phyloP scores from a whole-genome alignment of 805 yeast genomes.

The Saccharomycopsis olivae region DNA sequence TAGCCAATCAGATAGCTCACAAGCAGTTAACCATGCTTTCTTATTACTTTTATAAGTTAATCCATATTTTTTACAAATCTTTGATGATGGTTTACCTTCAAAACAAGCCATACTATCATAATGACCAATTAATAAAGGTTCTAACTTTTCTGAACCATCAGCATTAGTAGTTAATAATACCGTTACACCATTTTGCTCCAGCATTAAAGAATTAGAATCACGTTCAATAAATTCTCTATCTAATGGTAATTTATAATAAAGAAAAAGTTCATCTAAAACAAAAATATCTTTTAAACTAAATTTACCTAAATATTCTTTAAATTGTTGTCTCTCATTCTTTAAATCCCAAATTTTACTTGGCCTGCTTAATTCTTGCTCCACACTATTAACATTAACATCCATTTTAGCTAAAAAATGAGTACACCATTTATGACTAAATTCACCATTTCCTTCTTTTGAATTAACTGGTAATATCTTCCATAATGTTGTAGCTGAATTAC shows the following conservation, averaged over 20 bases:
- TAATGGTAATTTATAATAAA: constrained; percentile 49
- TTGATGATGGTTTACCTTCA: constrained; percentile 29
- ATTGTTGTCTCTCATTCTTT: constrained; percentile 38
- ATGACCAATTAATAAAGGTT: constrained; percentile 51
- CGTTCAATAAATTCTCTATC: constrained; percentile 43
- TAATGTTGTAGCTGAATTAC: constrained; percentile 50
- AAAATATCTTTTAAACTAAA: constrained; percentile 43
- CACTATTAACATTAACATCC: constrained; percentile 39
- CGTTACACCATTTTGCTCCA: constrained; percentile 34
- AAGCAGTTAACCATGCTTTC: constrained; percentile 54
- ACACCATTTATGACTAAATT: constrained; percentile 58
- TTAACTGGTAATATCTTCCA: constrained; percentile 50
- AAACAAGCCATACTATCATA: constrained; percentile 38
- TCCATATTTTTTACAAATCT: constrained; percentile 40
- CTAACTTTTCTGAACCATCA: constrained; percentile 52
- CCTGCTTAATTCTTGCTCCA: constrained; percentile 33
- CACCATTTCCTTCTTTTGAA: constrained; percentile 51
- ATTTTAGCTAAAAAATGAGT: constrained; percentile 36
- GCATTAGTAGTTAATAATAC: constrained; percentile 53
- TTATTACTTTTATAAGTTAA: constrained; percentile 48
- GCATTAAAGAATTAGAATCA: constrained; percentile 12
- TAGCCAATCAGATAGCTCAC: constrained; percentile 52
- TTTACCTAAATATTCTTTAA: constrained; percentile 36
- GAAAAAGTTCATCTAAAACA: constrained; percentile 49
- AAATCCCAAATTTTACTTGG: constrained; percentile 50